Percentiles rank a stretch among this genome's conserved stretches.
These are phyloP conservation scores for Emiliania huxleyi DNA, from an alignment of 78 protist species.

Conservation along the genomic window DNA sequence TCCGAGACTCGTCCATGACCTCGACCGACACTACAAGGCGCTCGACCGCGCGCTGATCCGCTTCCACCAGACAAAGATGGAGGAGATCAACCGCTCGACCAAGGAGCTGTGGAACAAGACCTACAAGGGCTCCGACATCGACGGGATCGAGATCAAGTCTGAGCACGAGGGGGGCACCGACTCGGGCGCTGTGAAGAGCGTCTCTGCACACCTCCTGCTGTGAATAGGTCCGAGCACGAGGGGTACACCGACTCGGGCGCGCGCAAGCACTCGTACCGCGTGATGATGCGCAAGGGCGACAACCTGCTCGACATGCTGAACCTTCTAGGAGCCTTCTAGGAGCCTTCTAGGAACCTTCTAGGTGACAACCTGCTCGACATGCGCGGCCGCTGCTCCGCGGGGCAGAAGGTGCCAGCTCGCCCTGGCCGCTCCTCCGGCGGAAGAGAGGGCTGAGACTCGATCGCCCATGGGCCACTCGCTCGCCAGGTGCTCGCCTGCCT, in stretches of 20 bases:
- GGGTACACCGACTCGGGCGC: not conserved
- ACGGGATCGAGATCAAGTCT: conserved; percentile 85
- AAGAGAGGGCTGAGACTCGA: too few relatives aligned
- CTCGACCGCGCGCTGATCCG: conserved; percentile 73
- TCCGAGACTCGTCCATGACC: too few relatives aligned
- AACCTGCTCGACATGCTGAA: conserved; percentile 93
- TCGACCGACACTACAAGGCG: conserved; percentile 52
- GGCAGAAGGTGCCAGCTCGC: conserved; percentile 91
- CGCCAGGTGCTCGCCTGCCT: conserved; percentile 89
- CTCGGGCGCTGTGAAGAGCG: too few relatives aligned
- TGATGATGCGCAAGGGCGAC: conserved; percentile 87
- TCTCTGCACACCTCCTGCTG: too few relatives aligned
- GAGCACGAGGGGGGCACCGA: conserved; percentile 48
- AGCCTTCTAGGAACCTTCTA: too few relatives aligned
- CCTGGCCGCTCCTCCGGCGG: too few relatives aligned
- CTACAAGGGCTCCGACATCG: conserved; percentile 85
- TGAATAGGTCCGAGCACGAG: too few relatives aligned
- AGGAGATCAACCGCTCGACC: conserved; percentile 87
- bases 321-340: too few relatives aligned
- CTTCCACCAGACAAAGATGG: conserved; percentile 88
- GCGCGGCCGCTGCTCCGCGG: conserved; percentile 99
- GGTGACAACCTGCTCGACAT: conserved; percentile 86
- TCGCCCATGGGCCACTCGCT: too few relatives aligned
- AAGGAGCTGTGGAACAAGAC: conserved; percentile 85
- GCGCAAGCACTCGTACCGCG: conserved; percentile 75